phyloP scores from a whole-genome alignment of 768 basidiomycete species.

The Dioszegia crocea region DNA sequence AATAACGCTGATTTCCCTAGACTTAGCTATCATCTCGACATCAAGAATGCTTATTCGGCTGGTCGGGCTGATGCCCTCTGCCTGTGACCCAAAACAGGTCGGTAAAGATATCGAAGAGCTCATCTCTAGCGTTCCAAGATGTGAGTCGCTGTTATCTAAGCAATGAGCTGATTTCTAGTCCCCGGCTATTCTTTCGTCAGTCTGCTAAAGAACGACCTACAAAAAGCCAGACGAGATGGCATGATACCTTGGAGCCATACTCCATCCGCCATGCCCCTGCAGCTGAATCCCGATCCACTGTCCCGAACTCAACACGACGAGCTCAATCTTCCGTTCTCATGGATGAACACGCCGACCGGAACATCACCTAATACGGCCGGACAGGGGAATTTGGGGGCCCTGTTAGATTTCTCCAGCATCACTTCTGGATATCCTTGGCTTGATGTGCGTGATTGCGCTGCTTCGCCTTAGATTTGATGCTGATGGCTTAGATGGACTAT shows the following conservation, averaged over 20 bases:
- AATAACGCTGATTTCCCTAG: background rate
- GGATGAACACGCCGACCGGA: slow-evolving; percentile 2
- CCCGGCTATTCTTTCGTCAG: slow-evolving; percentile 36
- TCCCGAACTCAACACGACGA: background rate
- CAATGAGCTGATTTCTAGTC: slow-evolving; percentile 12
- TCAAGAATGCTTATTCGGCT: slow-evolving; percentile 36
- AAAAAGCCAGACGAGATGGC: slow-evolving; percentile 26
- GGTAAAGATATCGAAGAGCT: slow-evolving; percentile 34
- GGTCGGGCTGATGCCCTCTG: slow-evolving; percentile 30
- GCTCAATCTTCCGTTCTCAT: background rate
- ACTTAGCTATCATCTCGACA: slow-evolving; percentile 21
- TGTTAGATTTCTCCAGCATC: background rate
- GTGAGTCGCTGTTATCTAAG: slow-evolving; percentile 9
- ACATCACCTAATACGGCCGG: background rate
- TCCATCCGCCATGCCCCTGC: background rate
- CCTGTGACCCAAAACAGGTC: slow-evolving; percentile 23
- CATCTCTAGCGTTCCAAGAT: slow-evolving; percentile 22
- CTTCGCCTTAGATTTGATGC: background rate
- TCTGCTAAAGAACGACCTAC: slow-evolving; percentile 28
- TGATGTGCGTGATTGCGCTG: background rate
- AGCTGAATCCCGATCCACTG: background rate
- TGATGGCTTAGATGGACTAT: background rate
- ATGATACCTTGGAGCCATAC: slow-evolving; percentile 18
- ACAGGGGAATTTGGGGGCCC: too few species aligned
- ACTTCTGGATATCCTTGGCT: background rate